Evolutionary conservation across 768 basidiomycete genomes (phyloP).

Genomic region (Ramaria rubella): DNA sequence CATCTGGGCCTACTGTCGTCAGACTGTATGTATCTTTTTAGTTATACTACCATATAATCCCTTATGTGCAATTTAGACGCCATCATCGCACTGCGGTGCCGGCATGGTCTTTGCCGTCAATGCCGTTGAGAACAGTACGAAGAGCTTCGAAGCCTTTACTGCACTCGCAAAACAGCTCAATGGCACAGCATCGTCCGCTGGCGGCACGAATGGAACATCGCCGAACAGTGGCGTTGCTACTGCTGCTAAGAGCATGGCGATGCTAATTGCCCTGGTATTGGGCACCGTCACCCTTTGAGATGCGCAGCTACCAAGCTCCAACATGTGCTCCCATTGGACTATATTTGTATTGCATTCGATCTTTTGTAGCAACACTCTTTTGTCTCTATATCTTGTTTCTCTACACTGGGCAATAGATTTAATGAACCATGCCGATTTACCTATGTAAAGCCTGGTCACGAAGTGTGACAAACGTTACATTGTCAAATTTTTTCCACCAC

Average conservation of each 20-base stretch:
- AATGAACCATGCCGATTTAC: too few relatives aligned
- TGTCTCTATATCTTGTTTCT: too few relatives aligned
- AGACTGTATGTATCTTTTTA: neutral
- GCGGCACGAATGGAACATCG: neutral
- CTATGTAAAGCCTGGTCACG: too few relatives aligned
- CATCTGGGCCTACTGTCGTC: slow-evolving; percentile 15
- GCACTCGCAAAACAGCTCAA: slow-evolving; percentile 39
- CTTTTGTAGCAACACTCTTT: neutral
- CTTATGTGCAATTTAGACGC: slow-evolving; percentile 54
- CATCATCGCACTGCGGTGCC: slow-evolving; percentile 42
- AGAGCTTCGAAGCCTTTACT: slow-evolving; percentile 49
- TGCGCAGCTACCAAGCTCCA: too few relatives aligned
- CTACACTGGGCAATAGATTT: too few relatives aligned
- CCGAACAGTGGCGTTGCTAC: neutral
- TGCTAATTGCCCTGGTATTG: too few relatives aligned
- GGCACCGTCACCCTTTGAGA: too few relatives aligned
- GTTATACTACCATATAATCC: slow-evolving; percentile 30
- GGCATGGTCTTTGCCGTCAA: slow-evolving; percentile 61
- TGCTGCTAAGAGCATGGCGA: too few relatives aligned
- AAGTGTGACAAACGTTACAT: too few relatives aligned
- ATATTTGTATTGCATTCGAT: neutral
- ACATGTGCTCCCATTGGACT: too few relatives aligned
- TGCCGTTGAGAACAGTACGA: slow-evolving; percentile 41
- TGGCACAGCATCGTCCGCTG: slow-evolving; percentile 22
- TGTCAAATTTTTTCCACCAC: too few relatives aligned